Evolutionary conservation across 768 basidiomycete species (phyloP).

Genomic region (Podaxis carcinomalis): DNA sequence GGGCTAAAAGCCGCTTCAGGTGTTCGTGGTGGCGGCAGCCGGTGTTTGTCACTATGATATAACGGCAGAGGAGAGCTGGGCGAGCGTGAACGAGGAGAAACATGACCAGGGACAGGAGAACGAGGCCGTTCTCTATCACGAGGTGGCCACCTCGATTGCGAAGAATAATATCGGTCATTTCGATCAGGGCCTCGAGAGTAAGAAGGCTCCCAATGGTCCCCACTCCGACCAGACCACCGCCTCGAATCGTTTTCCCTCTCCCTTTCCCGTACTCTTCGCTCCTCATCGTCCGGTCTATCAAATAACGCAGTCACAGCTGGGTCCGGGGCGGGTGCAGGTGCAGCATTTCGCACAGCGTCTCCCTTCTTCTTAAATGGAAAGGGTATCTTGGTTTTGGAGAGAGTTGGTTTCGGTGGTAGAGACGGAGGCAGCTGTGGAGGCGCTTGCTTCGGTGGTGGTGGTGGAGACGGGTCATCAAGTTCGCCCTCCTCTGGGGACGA

Average conservation of each 20-base stretch:
- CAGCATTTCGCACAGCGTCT: slow-evolving; percentile 20
- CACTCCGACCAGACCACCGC: slow-evolving; percentile 14
- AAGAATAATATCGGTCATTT: slow-evolving; percentile 5
- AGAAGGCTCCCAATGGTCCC: slow-evolving; percentile 35
- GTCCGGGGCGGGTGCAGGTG: slow-evolving; percentile 6
- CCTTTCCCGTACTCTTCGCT: slow-evolving; percentile 25
- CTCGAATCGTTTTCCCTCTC: slow-evolving; percentile 30
- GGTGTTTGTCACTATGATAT: slow-evolving; percentile 30
- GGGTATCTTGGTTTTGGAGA: slow-evolving; percentile 46
- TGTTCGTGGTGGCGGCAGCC: slow-evolving; percentile 35
- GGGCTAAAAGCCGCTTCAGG: slow-evolving; percentile 35
- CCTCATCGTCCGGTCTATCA: slow-evolving; percentile 42
- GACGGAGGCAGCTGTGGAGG: slow-evolving; percentile 24
- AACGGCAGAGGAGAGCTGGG: slow-evolving; percentile 7
- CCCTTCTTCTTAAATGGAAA: slow-evolving; percentile 72
- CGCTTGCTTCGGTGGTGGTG: slow-evolving; percentile 17
- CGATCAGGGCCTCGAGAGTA: slow-evolving; percentile 12
- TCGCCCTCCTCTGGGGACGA: slow-evolving; percentile 84
- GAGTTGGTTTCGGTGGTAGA: slow-evolving; percentile 31
- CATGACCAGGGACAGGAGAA: slow-evolving; percentile 23
- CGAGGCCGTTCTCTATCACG: slow-evolving; percentile 22
- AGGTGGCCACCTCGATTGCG: slow-evolving; percentile 4
- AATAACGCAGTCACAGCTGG: slow-evolving; percentile 22
- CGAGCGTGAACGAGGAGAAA: slow-evolving; percentile 19
- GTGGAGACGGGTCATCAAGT: slow-evolving; percentile 50